A percentile compares a stretch with the other conserved stretches of the same genome.
Conservation (phyloP, 2,329 filamentous ascomycete species). For the Aspergillus novoparasiticus region DNA sequence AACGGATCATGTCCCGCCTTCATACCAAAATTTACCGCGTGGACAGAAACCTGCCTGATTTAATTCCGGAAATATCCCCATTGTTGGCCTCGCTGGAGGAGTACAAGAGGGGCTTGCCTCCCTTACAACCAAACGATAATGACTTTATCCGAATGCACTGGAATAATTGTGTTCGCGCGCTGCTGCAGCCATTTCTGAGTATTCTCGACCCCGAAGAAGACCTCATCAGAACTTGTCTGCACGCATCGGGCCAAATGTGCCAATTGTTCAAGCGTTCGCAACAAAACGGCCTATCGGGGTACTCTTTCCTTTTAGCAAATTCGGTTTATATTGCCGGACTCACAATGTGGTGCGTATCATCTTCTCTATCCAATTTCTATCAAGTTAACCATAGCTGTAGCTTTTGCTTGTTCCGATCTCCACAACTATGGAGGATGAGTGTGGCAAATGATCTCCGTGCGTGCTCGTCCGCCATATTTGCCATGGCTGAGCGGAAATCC, state of each 20-base stretch:
- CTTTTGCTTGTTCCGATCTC: background rate
- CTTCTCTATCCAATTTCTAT: background rate
- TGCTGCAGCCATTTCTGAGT: constrained; percentile 23
- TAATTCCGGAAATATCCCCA: constrained; percentile 3
- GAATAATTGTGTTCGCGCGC: constrained; percentile 20
- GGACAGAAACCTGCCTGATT: constrained; percentile 4
- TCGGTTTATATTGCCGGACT: constrained; percentile 76
- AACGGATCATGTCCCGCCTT: constrained; percentile 22
- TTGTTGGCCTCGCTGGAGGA: constrained; percentile 16
- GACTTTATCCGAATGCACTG: constrained; percentile 29
- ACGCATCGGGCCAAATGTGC: constrained; percentile 23
- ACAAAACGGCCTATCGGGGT: constrained; percentile 88
- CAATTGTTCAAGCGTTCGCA: constrained; percentile 67
- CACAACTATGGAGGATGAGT: background rate
- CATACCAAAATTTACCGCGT: constrained; percentile 22
- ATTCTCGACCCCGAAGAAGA: constrained; percentile 15
- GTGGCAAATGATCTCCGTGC: background rate
- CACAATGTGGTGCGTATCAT: constrained; percentile 68
- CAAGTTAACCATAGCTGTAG: background rate
- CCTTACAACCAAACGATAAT: constrained; percentile 13
- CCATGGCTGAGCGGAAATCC: background rate
- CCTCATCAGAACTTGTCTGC: constrained; percentile 15
- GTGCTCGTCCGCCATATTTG: background rate
- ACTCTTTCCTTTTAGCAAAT: constrained; percentile 77
- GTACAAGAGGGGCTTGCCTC: constrained; percentile 16